Evolutionary conservation across 768 basidiomycete species (phyloP).

Genomic region (Galerina marginata): DNA sequence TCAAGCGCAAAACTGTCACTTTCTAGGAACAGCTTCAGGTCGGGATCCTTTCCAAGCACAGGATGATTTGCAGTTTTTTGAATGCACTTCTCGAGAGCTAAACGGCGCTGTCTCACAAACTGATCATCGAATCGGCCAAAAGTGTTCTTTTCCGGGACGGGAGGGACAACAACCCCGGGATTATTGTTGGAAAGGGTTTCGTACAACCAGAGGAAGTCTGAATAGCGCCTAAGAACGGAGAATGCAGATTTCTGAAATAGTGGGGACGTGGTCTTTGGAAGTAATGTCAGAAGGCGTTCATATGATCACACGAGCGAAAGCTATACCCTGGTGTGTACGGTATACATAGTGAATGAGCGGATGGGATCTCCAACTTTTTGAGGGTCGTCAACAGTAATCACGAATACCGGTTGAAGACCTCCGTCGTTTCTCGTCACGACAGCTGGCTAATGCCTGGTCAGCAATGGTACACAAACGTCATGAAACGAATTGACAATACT

Average conservation of each 20-base stretch:
- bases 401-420: constrained; percentile 71
- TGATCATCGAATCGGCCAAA: constrained; percentile 93
- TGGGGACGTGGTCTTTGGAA: constrained; percentile 78
- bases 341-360: constrained; percentile 94
- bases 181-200: constrained; percentile 89
- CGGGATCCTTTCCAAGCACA: constrained; percentile 84
- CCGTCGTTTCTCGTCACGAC: constrained; percentile 41
- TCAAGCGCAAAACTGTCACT: constrained; percentile 91
- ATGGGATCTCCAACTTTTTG: constrained; percentile 97
- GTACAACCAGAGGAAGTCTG: constrained; percentile 97
- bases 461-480: neutral
- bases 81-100: constrained; percentile 87
- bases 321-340: constrained; percentile 85
- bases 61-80: constrained; percentile 95
- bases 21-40: constrained; percentile 90
- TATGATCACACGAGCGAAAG: neutral
- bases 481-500: constrained; percentile 17
- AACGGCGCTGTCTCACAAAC: constrained; percentile 86
- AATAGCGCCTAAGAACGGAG: constrained; percentile 95
- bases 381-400: constrained; percentile 94
- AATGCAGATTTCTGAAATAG: constrained; percentile 83
- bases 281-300: constrained; percentile 4
- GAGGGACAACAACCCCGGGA: constrained; percentile 96
- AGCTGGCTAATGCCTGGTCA: constrained; percentile 12
- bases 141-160: constrained; percentile 93